Percentiles rank a stretch among this genome's conserved stretches.
These are phyloP conservation scores for Colletotrichum australisinense DNA, from an alignment of 2,329 filamentous ascomycete species.

Conservation along the genomic window DNA sequence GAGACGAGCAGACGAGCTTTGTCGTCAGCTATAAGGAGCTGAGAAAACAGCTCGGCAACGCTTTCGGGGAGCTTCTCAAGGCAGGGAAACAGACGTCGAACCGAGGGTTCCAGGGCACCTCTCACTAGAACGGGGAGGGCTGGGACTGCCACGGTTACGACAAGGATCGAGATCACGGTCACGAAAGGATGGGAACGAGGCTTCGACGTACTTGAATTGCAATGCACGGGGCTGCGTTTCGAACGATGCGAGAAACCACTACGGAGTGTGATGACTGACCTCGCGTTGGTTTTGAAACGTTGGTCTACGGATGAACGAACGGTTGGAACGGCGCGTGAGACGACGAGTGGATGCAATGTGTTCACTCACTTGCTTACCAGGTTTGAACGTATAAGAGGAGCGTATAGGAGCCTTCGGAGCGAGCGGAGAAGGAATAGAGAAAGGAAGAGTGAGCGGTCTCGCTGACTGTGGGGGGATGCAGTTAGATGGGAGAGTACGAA, in stretches of 20 bases:
- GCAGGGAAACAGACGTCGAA: conserved; percentile 47
- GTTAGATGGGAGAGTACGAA: conserved; percentile 6
- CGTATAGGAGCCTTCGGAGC: neutral
- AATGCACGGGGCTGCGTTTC: neutral
- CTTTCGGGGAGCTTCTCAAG: conserved; percentile 70
- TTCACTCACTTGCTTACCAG: neutral
- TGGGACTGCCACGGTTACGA: neutral
- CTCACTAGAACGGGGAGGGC: conserved; percentile 38
- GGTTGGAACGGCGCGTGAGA: neutral
- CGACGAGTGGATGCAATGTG: neutral
- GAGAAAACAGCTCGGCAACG: conserved; percentile 70
- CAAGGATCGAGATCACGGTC: neutral
- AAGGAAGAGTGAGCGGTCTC: neutral
- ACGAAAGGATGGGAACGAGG: neutral
- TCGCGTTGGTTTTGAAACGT: conserved; percentile 9
- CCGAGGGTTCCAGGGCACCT: conserved; percentile 44
- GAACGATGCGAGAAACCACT: neutral
- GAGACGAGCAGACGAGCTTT: conserved; percentile 91
- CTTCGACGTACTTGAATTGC: neutral
- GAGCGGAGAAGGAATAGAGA: conserved; percentile 6
- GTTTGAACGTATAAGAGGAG: neutral
- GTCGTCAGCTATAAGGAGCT: conserved; percentile 92
- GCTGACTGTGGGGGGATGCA: neutral
- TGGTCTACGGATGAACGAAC: conserved; percentile 7
- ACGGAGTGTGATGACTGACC: neutral